Conservation (phyloP, 805 yeast genomes). For the Lipomyces kockii region DNA sequence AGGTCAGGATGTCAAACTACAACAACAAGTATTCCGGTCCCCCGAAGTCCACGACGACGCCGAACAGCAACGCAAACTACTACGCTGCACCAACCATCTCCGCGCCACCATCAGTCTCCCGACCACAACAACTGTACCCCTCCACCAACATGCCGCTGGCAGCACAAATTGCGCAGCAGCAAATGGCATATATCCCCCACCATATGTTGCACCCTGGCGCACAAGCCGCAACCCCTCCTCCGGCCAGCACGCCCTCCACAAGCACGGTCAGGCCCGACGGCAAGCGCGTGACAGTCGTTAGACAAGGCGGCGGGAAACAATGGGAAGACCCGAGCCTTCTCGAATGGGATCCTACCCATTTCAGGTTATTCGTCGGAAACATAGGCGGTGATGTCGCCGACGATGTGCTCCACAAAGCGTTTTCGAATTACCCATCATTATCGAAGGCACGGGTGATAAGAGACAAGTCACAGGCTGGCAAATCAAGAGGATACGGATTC, state of each 20-base stretch:
- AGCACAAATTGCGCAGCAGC: constrained; percentile 34
- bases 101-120: not conserved
- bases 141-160: not conserved
- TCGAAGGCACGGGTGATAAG: constrained; percentile 64
- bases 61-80: constrained; percentile 1
- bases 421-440: constrained; percentile 57
- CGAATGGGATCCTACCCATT: constrained; percentile 74
- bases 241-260: constrained; percentile 4
- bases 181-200: constrained; percentile 27
- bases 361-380: constrained; percentile 75
- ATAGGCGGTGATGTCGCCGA: constrained; percentile 70
- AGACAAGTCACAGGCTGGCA: constrained; percentile 51
- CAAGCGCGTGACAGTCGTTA: constrained; percentile 44
- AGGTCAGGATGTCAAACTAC: not conserved
- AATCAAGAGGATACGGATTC: constrained; percentile 73
- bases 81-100: not conserved
- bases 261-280: constrained; percentile 23
- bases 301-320: constrained; percentile 53
- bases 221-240: constrained; percentile 4
- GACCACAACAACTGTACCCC: not conserved
- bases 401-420: constrained; percentile 58
- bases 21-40: constrained; percentile 2
- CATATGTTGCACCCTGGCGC: constrained; percentile 18
- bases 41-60: not conserved
- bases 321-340: constrained; percentile 56